Base-by-base conservation (phyloP, 805 yeast genomes). In the Saccharomycopsis sp. region DNA sequence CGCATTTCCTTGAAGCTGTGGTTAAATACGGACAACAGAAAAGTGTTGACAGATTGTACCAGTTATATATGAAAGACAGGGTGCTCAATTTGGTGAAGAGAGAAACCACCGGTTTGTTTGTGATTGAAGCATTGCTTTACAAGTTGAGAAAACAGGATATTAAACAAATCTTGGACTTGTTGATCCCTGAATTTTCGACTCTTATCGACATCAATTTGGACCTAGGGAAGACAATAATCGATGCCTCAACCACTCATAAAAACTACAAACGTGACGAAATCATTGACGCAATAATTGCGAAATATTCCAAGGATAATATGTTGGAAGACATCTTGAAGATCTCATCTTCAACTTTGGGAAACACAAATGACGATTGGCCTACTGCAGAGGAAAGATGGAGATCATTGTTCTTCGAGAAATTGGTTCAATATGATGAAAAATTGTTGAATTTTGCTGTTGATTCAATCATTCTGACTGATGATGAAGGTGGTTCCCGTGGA, bases 351-450 rank as follows among this genome's bases (percentile, higher is more conserved):
- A 89, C 96, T 0, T 73, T 89, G 58, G 94, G 93, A 34, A 87
- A 88, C 70, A 86, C 90, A 1, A 81, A 81, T 63, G 96, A 84
- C 64, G 96, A 89, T 69, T 89, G 96, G 96, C 96, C 96, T 53
- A 89, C 96, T 0, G 87, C 91, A 0, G 94, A 88, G 65, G 96
- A 89, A 68, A 81, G 96, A 75, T 82, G 92, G 73, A 76, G 94
- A 61, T 77, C 96, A 0, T 65, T 89, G 19, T 86, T 91, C 64
- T 72, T 88, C 58, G 93, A 90, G 68, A 82, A 84, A 64, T 73
- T 91, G 58, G 82, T 89, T 68, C 81, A 80, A 38, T 87, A 84
- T 66, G 93, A 89, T 65, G 76, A 77, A 29, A 73, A 75, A 54
- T 84, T 89, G 61, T 76, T 86, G 14, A 70, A 77, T 15, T 76